Percentiles rank a stretch among this genome's conserved stretches.
Evolutionary conservation across 208 protist species (phyloP).

Genomic region (Acanthamoeba sp.): DNA sequence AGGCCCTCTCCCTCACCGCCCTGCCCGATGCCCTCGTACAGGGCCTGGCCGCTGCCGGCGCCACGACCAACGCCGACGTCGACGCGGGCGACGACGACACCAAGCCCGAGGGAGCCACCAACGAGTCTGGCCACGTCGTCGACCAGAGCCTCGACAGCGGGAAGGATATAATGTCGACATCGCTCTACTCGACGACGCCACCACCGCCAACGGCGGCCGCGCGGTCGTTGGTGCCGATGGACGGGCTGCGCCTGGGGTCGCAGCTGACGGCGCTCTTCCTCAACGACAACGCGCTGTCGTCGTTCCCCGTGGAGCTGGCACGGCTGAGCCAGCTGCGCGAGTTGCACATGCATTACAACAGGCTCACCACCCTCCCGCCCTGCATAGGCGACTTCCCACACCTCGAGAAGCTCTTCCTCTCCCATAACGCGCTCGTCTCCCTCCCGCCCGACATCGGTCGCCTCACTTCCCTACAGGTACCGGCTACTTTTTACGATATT

Average conservation of each 20-base stretch:
- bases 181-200: too few species aligned
- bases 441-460: constrained; percentile 62
- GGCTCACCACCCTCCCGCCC: constrained; percentile 22
- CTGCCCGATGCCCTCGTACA: neutral
- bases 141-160: too few species aligned
- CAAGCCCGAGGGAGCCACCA: neutral
- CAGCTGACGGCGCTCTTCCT: constrained; percentile 55
- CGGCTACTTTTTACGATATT: neutral
- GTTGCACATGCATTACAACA: constrained; percentile 66
- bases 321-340: constrained; percentile 40
- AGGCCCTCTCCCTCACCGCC: constrained; percentile 18
- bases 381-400: constrained; percentile 10
- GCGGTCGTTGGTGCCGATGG: neutral
- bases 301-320: constrained; percentile 4
- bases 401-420: constrained; percentile 73
- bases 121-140: neutral
- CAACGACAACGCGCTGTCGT: constrained; percentile 18
- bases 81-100: too few species aligned
- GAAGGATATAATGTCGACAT: too few species aligned
- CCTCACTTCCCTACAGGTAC: constrained; percentile 27
- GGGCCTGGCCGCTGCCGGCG: neutral
- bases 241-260: neutral
- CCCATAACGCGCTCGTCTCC: constrained; percentile 26
- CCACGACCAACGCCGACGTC: neutral
- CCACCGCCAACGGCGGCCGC: too few species aligned